Conservation (phyloP, 1,284 basidiomycete genomes). For the Boletus smithii region DNA sequence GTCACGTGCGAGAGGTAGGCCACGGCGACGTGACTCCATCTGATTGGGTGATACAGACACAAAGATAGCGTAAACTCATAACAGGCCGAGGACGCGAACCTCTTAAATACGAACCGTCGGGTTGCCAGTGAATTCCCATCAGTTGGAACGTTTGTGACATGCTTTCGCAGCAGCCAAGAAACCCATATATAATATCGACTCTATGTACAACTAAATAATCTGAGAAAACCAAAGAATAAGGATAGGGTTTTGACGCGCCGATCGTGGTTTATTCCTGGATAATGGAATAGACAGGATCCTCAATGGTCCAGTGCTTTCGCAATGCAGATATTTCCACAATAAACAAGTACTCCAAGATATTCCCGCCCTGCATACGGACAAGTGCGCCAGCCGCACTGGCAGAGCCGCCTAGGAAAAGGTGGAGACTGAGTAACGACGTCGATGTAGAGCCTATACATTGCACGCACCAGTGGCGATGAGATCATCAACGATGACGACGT, state of each 20-base stretch:
- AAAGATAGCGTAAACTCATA: no score
- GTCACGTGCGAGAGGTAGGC: no score
- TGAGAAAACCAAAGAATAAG: slow-evolving; percentile 15
- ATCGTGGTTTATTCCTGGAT: slow-evolving; percentile 61
- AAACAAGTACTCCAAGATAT: slow-evolving; percentile 91
- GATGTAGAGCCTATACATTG: not conserved
- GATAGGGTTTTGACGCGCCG: slow-evolving; percentile 10
- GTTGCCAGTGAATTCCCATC: no score
- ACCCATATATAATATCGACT: not conserved
- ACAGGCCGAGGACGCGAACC: no score
- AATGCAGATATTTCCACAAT: slow-evolving; percentile 76
- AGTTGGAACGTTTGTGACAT: not conserved
- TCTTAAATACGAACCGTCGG: no score
- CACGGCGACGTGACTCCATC: no score
- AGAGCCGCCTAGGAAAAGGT: slow-evolving; percentile 69
- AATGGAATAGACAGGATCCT: slow-evolving; percentile 87
- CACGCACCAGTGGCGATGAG: slow-evolving; percentile 88
- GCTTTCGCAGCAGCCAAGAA: not conserved
- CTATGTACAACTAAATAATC: slow-evolving; percentile 12
- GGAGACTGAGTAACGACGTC: slow-evolving; percentile 3
- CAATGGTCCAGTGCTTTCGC: slow-evolving; percentile 46
- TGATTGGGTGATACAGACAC: no score
- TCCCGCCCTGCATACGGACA: slow-evolving; percentile 78
- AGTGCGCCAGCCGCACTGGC: slow-evolving; percentile 93
- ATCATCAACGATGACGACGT: slow-evolving; percentile 90